Evolutionary conservation across 306 rosid species (phyloP), one percentile per base, ranked within the genome.

Genomic region (Astragalus membranaceus): DNA sequence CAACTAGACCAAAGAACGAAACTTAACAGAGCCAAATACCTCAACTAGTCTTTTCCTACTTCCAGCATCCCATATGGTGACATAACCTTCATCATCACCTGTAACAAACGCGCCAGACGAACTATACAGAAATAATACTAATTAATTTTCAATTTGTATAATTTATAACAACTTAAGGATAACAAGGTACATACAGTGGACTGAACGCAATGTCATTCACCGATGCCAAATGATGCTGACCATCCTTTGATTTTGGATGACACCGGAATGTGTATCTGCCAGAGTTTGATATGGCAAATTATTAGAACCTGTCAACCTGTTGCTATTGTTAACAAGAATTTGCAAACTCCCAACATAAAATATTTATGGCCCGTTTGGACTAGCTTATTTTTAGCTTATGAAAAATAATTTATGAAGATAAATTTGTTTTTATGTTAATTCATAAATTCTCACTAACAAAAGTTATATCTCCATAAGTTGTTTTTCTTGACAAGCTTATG

Each of bases 121-220:
- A 60, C 98, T 89, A 82, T 51, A 79, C 47, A 80, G 69, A 83
- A 41, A 71, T 37, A 15, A 73, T 32, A 73, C 67, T 3, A 49
- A 64, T 81, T 59, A 76, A 54, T 50, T 43, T 79, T 43, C 8
- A 59, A 51, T 14, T 20, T 66, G 14, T 44, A 41, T 69, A 73
- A 62, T 55, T 46, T 42, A 43, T 30, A 17, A 59, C 58, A 75
- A 74, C 61, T 15, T 16, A 53, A 37, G 55, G 50, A 70, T 41
- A 64, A 30, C 43, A 81, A 51, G 64, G 61, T 43, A 73, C 98
- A 35, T 89, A 92, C 96, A 77, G 78, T 20, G 96, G 90, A 83
- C 87, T 84, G 81, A 94, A 94, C 72, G 33, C 88, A 77, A 94
- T 91, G 78, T 84, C 95, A 64, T 94, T 94, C 81, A 94, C 92